These are phyloP conservation scores for Vitis hybrid DNA, from an alignment of 177 flowering plant species.

Conservation along the genomic window DNA sequence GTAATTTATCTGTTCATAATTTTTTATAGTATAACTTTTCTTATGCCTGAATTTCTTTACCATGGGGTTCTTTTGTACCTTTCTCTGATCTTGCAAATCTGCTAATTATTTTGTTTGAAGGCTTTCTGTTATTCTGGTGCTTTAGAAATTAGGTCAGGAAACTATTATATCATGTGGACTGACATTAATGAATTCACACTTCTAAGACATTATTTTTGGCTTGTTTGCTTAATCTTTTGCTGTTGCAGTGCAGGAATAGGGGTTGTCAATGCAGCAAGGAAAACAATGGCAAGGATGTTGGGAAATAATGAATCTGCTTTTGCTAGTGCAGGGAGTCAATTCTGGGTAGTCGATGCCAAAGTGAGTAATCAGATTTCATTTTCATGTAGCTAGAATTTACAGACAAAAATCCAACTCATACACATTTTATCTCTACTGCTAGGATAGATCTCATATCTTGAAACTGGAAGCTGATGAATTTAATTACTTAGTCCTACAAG, in stretches of 20 bases:
- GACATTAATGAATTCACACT: background rate
- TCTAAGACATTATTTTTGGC: background rate
- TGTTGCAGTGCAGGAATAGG: slow-evolving; percentile 94
- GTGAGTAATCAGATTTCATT: slow-evolving; percentile 32
- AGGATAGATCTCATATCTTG: background rate
- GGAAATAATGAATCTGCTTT: slow-evolving; percentile 85
- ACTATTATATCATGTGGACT: background rate
- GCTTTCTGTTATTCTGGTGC: background rate
- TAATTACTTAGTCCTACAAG: background rate
- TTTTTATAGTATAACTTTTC: too few species aligned
- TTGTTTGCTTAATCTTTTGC: slow-evolving; percentile 15
- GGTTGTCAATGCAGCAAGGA: slow-evolving; percentile 92
- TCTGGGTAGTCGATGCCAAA: slow-evolving; percentile 96
- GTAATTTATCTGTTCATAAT: too few species aligned
- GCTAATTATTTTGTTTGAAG: background rate
- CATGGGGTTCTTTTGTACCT: too few species aligned
- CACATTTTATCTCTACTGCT: too few species aligned
- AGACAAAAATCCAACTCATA: too few species aligned
- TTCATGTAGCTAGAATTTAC: background rate
- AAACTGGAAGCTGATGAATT: background rate
- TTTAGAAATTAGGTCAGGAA: background rate
- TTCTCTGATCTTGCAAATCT: too few species aligned
- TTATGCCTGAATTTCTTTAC: too few species aligned
- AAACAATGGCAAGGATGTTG: slow-evolving; percentile 95
- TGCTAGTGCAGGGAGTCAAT: slow-evolving; percentile 90